A percentile compares a stretch with the other conserved stretches of the same genome.
phyloP scores from a whole-genome alignment of 2,329 filamentous ascomycete species.

The Fusarium buharicum region DNA sequence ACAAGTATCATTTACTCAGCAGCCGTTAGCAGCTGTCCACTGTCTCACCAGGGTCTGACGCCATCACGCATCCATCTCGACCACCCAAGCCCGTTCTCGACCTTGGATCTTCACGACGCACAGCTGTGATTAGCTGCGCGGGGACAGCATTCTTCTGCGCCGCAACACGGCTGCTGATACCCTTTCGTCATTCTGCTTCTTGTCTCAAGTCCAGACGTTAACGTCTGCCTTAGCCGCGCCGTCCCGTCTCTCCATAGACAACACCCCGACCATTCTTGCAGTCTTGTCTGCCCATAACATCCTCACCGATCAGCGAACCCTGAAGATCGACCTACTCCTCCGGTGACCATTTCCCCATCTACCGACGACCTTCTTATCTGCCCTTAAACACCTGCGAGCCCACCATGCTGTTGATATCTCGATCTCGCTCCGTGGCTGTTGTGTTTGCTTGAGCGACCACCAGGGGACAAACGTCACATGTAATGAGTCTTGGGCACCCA shows the following conservation, averaged over 20 bases:
- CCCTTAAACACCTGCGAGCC: conserved; percentile 19
- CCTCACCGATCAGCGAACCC: conserved; percentile 43
- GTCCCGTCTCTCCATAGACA: conserved; percentile 14
- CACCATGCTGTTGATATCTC: conserved; percentile 39
- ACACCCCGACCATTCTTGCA: conserved; percentile 5
- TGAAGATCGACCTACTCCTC: conserved; percentile 37
- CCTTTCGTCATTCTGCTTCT: conserved; percentile 34
- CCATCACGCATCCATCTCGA: conserved; percentile 41
- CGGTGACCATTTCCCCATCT: conserved; percentile 21
- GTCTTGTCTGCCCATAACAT: conserved; percentile 21
- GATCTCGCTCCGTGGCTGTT: conserved; percentile 25
- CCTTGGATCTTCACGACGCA: conserved; percentile 36
- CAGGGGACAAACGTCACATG: conserved; percentile 29
- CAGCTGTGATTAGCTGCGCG: conserved; percentile 39
- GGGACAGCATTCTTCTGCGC: conserved; percentile 22
- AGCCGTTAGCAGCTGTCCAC: conserved; percentile 26
- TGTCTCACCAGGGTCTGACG: conserved; percentile 42
- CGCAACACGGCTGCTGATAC: conserved; percentile 30
- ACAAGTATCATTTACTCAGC: conserved; percentile 32
- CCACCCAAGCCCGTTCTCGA: conserved; percentile 26
- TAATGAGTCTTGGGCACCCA: conserved; percentile 11
- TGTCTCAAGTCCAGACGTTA: conserved; percentile 19
- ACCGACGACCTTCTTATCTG: conserved; percentile 23
- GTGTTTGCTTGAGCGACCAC: conserved; percentile 24
- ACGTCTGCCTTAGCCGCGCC: conserved; percentile 15